phyloP scores from a whole-genome alignment of 106 monocot genomes.

The Dactylorhiza incarnata region DNA sequence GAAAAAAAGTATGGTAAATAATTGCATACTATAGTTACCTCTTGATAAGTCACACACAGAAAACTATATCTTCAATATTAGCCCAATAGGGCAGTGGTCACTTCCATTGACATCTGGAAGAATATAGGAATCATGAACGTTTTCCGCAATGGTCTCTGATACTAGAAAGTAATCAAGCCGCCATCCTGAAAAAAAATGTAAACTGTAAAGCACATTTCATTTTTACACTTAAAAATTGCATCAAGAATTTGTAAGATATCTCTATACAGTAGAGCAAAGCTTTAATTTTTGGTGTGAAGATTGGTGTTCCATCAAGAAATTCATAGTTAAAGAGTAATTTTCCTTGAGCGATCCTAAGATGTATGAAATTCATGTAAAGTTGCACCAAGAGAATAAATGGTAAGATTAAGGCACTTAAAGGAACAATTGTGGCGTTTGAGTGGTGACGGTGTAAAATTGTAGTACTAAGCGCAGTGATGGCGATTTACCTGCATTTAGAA shows the following conservation, averaged over 20 bases:
- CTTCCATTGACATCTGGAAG: constrained; percentile 73
- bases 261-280: not conserved
- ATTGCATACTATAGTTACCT: not conserved
- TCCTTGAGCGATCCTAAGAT: no score
- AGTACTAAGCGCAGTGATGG: no score
- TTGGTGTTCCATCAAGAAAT: no score
- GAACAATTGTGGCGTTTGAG: no score
- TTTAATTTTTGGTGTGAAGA: no score
- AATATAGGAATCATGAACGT: constrained; percentile 82
- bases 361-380: no score
- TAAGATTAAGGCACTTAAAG: no score
- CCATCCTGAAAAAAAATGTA: constrained; percentile 48
- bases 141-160: constrained; percentile 60
- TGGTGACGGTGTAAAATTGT: no score
- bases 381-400: no score
- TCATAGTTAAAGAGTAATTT: no score
- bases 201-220: not conserved
- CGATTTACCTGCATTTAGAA: no score
- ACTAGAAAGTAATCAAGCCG: constrained; percentile 89
- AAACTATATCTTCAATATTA: constrained; percentile 58
- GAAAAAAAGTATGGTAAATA: not conserved
- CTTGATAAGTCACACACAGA: not conserved
- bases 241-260: not conserved
- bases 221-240: not conserved
- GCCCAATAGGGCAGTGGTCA: constrained; percentile 85